Evolutionary conservation across 1,284 basidiomycete genomes (phyloP).

Genomic region (Abortiporus biennis): DNA sequence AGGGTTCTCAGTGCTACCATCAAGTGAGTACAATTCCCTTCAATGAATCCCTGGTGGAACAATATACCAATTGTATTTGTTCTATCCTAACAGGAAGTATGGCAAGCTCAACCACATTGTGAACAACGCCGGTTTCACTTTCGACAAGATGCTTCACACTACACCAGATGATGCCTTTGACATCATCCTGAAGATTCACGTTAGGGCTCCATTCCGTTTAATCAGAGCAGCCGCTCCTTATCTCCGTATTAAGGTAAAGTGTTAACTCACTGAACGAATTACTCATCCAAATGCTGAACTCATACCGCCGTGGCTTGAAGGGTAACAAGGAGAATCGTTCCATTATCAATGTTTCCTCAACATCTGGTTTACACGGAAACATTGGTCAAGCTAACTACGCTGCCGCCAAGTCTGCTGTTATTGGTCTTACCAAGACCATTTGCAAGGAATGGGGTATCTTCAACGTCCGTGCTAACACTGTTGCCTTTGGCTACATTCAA

Average conservation of each 20-base stretch:
- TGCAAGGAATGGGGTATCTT: conserved; percentile 86
- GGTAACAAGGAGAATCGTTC: conserved; percentile 60
- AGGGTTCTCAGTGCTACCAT: conserved; percentile 73
- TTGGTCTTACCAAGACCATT: conserved; percentile 80
- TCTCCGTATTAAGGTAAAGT: conserved; percentile 71
- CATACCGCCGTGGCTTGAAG: conserved; percentile 13
- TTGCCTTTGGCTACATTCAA: conserved; percentile 74
- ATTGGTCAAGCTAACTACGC: conserved; percentile 85
- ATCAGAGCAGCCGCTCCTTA: conserved; percentile 81
- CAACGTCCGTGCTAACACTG: conserved; percentile 76
- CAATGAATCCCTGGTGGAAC: not conserved
- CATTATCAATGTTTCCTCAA: conserved; percentile 75
- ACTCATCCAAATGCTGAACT: too few species aligned
- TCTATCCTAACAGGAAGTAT: conserved; percentile 48
- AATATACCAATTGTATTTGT: not conserved
- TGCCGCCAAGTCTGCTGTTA: conserved; percentile 69
- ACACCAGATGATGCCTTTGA: conserved; percentile 81
- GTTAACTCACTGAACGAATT: conserved; percentile 17
- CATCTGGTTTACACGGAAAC: conserved; percentile 75
- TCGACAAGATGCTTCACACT: conserved; percentile 85
- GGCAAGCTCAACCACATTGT: conserved; percentile 84
- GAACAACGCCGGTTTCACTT: conserved; percentile 87
- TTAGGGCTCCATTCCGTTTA: conserved; percentile 80
- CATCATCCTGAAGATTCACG: conserved; percentile 78
- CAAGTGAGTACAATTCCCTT: conserved; percentile 41